Conservation (phyloP, 306 rosid species). For the Fragaria ananassa region DNA sequence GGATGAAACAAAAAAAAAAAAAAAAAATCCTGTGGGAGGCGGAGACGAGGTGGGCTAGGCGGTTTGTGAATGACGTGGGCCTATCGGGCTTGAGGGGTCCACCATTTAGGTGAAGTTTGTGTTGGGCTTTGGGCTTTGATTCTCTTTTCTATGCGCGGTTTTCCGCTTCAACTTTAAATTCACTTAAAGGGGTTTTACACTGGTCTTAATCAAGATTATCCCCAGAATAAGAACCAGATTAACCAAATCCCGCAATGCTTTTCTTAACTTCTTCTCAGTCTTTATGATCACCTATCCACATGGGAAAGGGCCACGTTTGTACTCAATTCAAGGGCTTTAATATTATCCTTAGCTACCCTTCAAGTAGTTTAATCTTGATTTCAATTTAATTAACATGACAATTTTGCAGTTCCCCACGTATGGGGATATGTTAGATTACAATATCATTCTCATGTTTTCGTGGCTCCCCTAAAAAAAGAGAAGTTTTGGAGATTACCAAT, state of each 20-base stretch:
- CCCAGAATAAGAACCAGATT: constrained; percentile 32
- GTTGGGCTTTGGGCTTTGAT: background rate
- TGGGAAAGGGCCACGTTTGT: constrained; percentile 44
- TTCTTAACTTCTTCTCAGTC: constrained; percentile 35
- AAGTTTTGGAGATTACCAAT: constrained; percentile 12
- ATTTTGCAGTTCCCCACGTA: constrained; percentile 42
- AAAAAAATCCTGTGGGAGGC: no score
- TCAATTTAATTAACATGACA: background rate
- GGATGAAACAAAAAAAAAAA: no score
- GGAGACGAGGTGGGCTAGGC: no score
- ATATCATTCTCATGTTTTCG: constrained; percentile 21
- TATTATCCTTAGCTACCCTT: constrained; percentile 27
- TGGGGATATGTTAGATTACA: constrained; percentile 12
- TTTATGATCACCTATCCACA: constrained; percentile 34
- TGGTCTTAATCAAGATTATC: background rate
- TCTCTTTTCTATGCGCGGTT: constrained; percentile 10
- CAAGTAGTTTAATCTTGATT: constrained; percentile 22
- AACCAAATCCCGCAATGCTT: constrained; percentile 5
- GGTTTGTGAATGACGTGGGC: no score
- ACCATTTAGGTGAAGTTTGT: no score
- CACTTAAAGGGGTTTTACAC: constrained; percentile 36
- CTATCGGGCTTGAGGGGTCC: no score
- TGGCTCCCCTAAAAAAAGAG: constrained; percentile 7
- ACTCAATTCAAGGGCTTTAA: constrained; percentile 28
- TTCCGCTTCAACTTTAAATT: constrained; percentile 38